Conservation (phyloP, 257 asterid genomes). For the Lithospermum erythrorhizon region DNA sequence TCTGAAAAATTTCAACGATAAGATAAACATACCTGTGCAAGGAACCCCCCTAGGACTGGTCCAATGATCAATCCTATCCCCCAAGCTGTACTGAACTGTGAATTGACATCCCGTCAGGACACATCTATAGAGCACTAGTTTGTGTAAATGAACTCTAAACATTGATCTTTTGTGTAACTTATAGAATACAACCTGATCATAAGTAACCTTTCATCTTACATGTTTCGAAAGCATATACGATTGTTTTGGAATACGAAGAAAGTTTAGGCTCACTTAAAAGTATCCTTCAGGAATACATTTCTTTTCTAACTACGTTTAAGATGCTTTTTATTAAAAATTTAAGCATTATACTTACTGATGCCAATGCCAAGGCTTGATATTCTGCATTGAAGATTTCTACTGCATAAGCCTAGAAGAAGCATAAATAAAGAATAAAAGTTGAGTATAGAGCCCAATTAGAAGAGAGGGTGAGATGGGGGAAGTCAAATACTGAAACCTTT, state of each 20-base stretch:
- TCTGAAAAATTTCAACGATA: background rate
- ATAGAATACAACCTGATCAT: too few species aligned
- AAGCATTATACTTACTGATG: slow-evolving; percentile 39
- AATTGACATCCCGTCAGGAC: background rate
- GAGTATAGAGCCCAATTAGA: background rate
- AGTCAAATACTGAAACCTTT: background rate
- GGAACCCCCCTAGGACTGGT: slow-evolving; percentile 70
- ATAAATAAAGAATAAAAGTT: slow-evolving; percentile 5
- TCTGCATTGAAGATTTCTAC: slow-evolving; percentile 57
- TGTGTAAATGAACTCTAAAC: background rate
- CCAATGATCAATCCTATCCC: slow-evolving; percentile 64
- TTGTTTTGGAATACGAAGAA: background rate
- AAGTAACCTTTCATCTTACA: background rate
- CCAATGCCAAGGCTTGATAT: slow-evolving; percentile 47
- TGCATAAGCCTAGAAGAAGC: slow-evolving; percentile 54
- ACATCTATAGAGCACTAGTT: background rate
- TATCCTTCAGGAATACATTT: background rate
- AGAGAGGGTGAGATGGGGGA: background rate
- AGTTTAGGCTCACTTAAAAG: background rate
- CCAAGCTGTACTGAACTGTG: slow-evolving; percentile 68
- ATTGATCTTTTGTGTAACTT: background rate
- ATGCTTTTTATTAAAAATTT: background rate
- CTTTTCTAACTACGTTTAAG: background rate
- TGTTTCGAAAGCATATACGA: background rate
- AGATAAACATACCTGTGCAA: slow-evolving; percentile 49